phyloP scores from a whole-genome alignment of 1,284 basidiomycete genomes.

The Naganishia sp. region DNA sequence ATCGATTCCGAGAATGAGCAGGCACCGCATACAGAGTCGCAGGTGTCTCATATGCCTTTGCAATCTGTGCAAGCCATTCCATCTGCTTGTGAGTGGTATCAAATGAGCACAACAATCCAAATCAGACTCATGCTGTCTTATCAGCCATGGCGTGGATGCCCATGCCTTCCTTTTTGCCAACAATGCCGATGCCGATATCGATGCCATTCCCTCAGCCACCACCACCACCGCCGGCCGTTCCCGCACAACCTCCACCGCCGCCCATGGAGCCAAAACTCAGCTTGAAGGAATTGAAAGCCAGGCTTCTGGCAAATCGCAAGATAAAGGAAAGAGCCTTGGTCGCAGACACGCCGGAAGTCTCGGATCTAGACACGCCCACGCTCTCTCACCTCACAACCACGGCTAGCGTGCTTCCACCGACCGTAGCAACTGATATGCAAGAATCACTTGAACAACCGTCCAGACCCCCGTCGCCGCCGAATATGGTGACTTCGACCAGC shows the following conservation, averaged over 20 bases:
- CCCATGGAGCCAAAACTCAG: conserved; percentile 20
- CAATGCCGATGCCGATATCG: background rate
- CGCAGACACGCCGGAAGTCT: conserved; percentile 7
- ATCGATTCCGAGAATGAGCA: conserved; percentile 23
- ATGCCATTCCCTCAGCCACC: conserved; percentile 2
- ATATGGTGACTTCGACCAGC: background rate
- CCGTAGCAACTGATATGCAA: background rate
- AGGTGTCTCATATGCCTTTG: background rate
- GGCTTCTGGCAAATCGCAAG: conserved; percentile 16
- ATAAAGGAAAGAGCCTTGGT: background rate
- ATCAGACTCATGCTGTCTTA: background rate
- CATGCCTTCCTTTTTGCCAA: background rate
- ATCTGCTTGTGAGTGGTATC: background rate
- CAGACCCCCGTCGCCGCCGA: background rate
- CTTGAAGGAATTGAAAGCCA: conserved; percentile 18
- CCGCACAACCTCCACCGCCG: conserved; percentile 1
- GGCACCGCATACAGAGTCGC: background rate
- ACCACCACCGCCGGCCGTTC: background rate
- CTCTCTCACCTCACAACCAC: background rate
- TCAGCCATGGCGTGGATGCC: conserved; percentile 3
- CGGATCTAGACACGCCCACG: conserved; percentile 6
- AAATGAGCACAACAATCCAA: background rate
- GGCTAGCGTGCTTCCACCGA: background rate
- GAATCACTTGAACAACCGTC: background rate
- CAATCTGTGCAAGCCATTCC: background rate